Conservation (phyloP, 176 grass and related monocot species). For the Guadua angustifolia region DNA sequence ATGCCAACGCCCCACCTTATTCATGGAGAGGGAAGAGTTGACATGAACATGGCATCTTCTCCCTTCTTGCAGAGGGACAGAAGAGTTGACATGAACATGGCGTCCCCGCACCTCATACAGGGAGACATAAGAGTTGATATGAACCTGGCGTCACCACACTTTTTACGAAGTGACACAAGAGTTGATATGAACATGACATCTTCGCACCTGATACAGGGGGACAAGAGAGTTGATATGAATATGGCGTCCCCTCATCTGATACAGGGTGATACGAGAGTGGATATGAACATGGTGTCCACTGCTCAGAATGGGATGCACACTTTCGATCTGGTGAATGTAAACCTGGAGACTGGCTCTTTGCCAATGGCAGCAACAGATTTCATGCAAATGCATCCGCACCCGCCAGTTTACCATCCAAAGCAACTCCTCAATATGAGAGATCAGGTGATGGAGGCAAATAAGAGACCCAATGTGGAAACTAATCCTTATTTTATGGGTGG, state of each 20-base stretch:
- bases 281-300: conserved; percentile 68
- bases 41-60: conserved; percentile 63
- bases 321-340: conserved; percentile 61
- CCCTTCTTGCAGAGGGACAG: conserved; percentile 59
- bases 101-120: conserved; percentile 48
- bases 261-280: conserved; percentile 49
- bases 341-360: conserved; percentile 57
- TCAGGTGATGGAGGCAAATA: conserved; percentile 63
- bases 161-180: conserved; percentile 55
- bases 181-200: conserved; percentile 63
- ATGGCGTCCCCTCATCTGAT: conserved; percentile 47
- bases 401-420: conserved; percentile 56
- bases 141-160: conserved; percentile 48
- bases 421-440: conserved; percentile 56
- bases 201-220: conserved; percentile 46
- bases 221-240: conserved; percentile 55
- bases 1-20: conserved; percentile 33
- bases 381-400: conserved; percentile 68
- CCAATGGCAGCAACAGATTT: conserved; percentile 63
- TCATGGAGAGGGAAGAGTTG: conserved; percentile 53
- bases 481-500: conserved; percentile 63
- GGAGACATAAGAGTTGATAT: conserved; percentile 50
- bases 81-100: conserved; percentile 61
- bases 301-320: conserved; percentile 51
- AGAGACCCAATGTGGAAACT: conserved; percentile 65